phyloP scores from a whole-genome alignment of 2,329 filamentous ascomycete species.

The Sphaerulina musiva region DNA sequence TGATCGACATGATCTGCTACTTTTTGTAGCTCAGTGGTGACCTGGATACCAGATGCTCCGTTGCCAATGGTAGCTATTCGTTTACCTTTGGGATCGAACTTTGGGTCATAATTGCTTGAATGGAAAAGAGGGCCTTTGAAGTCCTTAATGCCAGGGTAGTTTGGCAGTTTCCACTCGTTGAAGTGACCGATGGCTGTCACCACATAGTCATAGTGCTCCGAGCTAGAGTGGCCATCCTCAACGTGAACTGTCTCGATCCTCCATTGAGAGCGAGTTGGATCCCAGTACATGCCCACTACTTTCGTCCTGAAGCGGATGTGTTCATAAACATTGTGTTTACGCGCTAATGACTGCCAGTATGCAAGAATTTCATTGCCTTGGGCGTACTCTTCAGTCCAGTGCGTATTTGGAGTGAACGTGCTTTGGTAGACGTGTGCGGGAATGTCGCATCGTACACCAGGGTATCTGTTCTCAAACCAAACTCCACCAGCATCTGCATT shows the following conservation, averaged over 20 bases:
- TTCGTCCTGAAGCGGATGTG: slow-evolving; percentile 50
- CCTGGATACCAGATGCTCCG: slow-evolving; percentile 40
- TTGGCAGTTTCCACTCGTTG: slow-evolving; percentile 58
- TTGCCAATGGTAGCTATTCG: slow-evolving; percentile 39
- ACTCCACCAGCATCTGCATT: slow-evolving; percentile 55
- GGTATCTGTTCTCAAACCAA: slow-evolving; percentile 36
- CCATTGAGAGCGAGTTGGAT: slow-evolving; percentile 51
- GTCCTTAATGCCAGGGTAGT: slow-evolving; percentile 44
- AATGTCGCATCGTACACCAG: slow-evolving; percentile 53
- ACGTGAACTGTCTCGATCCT: slow-evolving; percentile 46
- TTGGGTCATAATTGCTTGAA: slow-evolving; percentile 35
- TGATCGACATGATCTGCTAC: slow-evolving; percentile 50
- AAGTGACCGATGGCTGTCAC: slow-evolving; percentile 60
- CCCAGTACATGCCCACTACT: slow-evolving; percentile 54
- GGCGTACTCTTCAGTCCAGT: slow-evolving; percentile 64
- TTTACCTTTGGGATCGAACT: slow-evolving; percentile 33
- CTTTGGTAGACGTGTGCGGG: slow-evolving; percentile 65
- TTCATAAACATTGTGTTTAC: slow-evolving; percentile 59
- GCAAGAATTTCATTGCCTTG: slow-evolving; percentile 59
- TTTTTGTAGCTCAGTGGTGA: slow-evolving; percentile 46
- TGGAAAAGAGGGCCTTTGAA: slow-evolving; percentile 35
- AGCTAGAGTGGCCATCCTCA: slow-evolving; percentile 2
- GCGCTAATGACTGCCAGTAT: slow-evolving; percentile 59
- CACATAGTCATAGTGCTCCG: slow-evolving; percentile 54
- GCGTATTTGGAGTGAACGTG: slow-evolving; percentile 59